phyloP scores from a whole-genome alignment of 768 basidiomycete species.

The Amanita phalloides region DNA sequence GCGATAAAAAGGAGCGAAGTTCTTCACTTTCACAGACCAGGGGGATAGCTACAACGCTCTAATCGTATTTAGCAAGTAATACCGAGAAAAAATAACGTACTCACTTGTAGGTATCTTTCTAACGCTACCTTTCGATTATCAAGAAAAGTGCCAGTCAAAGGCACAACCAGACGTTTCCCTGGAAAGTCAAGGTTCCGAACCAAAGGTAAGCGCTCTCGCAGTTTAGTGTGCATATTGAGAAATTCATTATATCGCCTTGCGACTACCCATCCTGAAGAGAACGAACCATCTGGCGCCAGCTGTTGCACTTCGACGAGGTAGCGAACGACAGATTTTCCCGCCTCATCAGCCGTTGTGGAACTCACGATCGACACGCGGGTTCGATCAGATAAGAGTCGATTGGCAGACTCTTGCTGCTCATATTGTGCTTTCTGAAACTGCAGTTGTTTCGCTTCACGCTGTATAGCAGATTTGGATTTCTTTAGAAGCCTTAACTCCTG shows the following conservation, averaged over 20 bases:
- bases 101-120: slow-evolving; percentile 87
- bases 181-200: slow-evolving; percentile 81
- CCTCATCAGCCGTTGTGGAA: slow-evolving; percentile 73
- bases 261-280: slow-evolving; percentile 86
- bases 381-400: slow-evolving; percentile 72
- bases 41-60: slow-evolving; percentile 69
- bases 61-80: slow-evolving; percentile 2
- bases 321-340: slow-evolving; percentile 82
- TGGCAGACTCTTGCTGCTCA: slow-evolving; percentile 89
- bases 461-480: slow-evolving; percentile 74
- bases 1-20: slow-evolving; percentile 76
- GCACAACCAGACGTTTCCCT: slow-evolving; percentile 82
- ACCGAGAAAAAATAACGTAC: slow-evolving; percentile 9
- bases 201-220: slow-evolving; percentile 63
- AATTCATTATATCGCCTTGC: slow-evolving; percentile 95
- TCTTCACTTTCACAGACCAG: slow-evolving; percentile 75
- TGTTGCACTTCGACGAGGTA: slow-evolving; percentile 93
- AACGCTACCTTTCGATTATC: slow-evolving; percentile 69
- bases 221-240: slow-evolving; percentile 73
- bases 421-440: slow-evolving; percentile 89
- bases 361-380: slow-evolving; percentile 82
- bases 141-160: slow-evolving; percentile 81
- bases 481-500: slow-evolving; percentile 77
- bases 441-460: slow-evolving; percentile 72
- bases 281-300: slow-evolving; percentile 64